These are phyloP conservation scores for Fusarium verticillioides DNA, from an alignment of 2,329 filamentous ascomycete species.

Conservation along the genomic window DNA sequence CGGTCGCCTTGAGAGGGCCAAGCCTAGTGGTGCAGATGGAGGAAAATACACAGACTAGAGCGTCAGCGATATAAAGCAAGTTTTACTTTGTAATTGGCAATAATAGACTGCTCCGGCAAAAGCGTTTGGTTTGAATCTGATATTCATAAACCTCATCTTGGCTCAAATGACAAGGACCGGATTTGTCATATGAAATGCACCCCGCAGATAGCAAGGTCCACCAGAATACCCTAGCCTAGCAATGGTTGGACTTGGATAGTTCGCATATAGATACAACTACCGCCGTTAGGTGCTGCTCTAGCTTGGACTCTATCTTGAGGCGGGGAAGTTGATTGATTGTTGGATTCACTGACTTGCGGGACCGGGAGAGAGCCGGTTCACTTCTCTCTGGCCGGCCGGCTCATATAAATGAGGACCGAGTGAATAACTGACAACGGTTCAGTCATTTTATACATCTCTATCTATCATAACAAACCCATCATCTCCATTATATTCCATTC, in stretches of 20 bases:
- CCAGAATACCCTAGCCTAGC: neutral
- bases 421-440: neutral
- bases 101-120: neutral
- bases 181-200: constrained; percentile 25
- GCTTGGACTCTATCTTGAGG: constrained; percentile 14
- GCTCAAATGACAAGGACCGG: constrained; percentile 5
- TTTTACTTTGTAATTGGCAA: neutral
- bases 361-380: neutral
- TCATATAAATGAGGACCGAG: constrained; percentile 3
- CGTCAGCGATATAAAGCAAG: neutral
- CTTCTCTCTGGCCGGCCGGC: neutral
- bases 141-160: neutral
- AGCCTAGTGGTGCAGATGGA: constrained; percentile 7
- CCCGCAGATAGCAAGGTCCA: constrained; percentile 24
- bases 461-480: neutral
- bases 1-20: constrained; percentile 23
- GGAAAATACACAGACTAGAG: constrained; percentile 37
- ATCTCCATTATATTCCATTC: neutral
- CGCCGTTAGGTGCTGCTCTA: neutral
- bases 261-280: neutral
- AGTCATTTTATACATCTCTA: neutral
- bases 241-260: constrained; percentile 19
- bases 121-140: neutral
- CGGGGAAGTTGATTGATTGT: constrained; percentile 18
- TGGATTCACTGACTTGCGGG: constrained; percentile 21